Percentiles rank a stretch among this genome's conserved stretches.
These are phyloP conservation scores for Saxispiralis lemnorum DNA, from an alignment of 495 filamentous ascomycete genomes.

Conservation along the genomic window DNA sequence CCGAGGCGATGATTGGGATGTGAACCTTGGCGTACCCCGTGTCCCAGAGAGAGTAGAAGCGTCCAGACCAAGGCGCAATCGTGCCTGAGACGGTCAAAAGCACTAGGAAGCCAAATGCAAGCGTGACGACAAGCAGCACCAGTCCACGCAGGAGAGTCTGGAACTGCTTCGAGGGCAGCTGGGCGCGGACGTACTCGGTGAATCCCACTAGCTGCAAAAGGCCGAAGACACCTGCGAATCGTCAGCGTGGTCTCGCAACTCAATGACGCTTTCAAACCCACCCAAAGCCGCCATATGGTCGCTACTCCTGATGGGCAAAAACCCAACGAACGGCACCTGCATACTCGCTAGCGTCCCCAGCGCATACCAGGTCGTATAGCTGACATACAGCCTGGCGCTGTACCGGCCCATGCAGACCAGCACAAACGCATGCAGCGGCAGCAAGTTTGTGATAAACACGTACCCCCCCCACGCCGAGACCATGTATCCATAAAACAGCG, in stretches of 20 bases:
- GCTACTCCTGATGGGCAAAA: slow-evolving; percentile 86
- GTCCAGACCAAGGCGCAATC: slow-evolving; percentile 94
- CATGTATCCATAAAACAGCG: slow-evolving; percentile 99
- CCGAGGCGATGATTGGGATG: slow-evolving; percentile 97
- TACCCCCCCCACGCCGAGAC: slow-evolving; percentile 99
- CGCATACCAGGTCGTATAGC: slow-evolving; percentile 95
- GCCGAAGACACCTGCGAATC: slow-evolving; percentile 66
- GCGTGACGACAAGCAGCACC: slow-evolving; percentile 55
- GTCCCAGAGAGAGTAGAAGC: slow-evolving; percentile 99
- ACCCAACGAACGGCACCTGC: slow-evolving; percentile 99
- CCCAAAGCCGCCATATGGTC: slow-evolving; percentile 97
- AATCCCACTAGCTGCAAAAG: slow-evolving; percentile 87
- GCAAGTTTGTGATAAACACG: slow-evolving; percentile 96
- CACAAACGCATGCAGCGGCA: slow-evolving; percentile 90
- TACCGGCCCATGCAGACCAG: slow-evolving; percentile 93
- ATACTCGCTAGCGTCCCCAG: slow-evolving; percentile 93
- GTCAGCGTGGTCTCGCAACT: slow-evolving; percentile 2
- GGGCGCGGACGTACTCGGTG: slow-evolving; percentile 73
- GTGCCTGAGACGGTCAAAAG: slow-evolving; percentile 69
- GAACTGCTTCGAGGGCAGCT: slow-evolving; percentile 84
- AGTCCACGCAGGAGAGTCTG: slow-evolving; percentile 65
- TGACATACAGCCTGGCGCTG: slow-evolving; percentile 83
- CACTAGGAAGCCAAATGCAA: slow-evolving; percentile 59
- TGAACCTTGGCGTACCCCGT: slow-evolving; percentile 98
- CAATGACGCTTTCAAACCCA: no score